A percentile compares a stretch with the other conserved stretches of the same genome.
phyloP scores from a whole-genome alignment of 768 basidiomycete genomes.

The Hypsizygus marmoreus region DNA sequence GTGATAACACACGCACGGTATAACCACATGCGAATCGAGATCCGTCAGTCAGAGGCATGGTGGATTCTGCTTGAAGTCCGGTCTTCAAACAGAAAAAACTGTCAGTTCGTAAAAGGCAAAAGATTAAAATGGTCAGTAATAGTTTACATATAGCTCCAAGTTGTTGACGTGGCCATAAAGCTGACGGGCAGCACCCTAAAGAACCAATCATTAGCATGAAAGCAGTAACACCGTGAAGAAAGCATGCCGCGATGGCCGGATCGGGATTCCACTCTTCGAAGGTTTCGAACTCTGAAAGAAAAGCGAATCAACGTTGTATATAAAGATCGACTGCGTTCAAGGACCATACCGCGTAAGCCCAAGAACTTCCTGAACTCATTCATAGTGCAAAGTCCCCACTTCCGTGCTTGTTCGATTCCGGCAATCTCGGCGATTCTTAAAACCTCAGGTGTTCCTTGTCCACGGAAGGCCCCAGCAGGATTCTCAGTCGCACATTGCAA shows the following conservation, averaged over 20 bases:
- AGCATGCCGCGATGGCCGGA: conserved; percentile 39
- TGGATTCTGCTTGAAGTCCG: conserved; percentile 30
- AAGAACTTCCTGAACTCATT: conserved; percentile 55
- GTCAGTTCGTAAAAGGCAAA: neutral
- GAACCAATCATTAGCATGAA: neutral
- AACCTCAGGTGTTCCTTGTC: conserved; percentile 45
- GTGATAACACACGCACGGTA: conserved; percentile 17
- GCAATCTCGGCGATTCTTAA: conserved; percentile 55
- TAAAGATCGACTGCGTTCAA: neutral
- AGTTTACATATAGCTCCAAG: conserved; percentile 30
- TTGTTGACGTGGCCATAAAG: conserved; percentile 33
- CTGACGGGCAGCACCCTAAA: conserved; percentile 22
- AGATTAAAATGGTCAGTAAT: neutral
- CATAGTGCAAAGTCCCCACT: conserved; percentile 56
- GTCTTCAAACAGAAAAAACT: conserved; percentile 9
- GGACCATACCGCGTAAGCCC: conserved; percentile 25
- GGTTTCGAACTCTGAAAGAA: conserved; percentile 34
- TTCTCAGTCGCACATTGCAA: conserved; percentile 47
- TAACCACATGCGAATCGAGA: conserved; percentile 30
- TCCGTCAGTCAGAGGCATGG: conserved; percentile 29
- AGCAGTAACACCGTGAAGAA: neutral
- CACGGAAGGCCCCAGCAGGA: conserved; percentile 47
- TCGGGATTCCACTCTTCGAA: conserved; percentile 57
- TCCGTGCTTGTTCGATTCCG: conserved; percentile 51
- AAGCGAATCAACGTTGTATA: no score